phyloP scores from a whole-genome alignment of 129 eudicot genomes.

The Escallonia rubra region DNA sequence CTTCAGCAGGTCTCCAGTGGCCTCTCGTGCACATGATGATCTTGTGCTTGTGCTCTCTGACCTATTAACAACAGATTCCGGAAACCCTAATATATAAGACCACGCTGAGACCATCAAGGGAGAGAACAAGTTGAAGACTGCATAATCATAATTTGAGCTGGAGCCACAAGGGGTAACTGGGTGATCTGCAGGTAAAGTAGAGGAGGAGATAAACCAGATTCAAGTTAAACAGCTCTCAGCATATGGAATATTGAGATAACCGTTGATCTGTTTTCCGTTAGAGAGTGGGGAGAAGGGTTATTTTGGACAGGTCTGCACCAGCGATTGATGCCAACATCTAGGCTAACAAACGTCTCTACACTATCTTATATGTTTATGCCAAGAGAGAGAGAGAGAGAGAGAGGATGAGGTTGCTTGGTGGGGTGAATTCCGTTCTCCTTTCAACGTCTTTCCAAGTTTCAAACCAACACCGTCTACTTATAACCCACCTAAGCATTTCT shows the following conservation, averaged over 20 bases:
- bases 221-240: not conserved
- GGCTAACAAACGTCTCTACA: conserved; percentile 52
- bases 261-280: conserved; percentile 48
- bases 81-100: not conserved
- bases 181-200: not conserved
- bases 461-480: conserved; percentile 86
- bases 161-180: not conserved
- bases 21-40: conserved; percentile 68
- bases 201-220: conserved; percentile 3
- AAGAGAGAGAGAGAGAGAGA: conserved; percentile 9
- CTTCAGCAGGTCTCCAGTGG: conserved; percentile 95
- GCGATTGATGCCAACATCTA: conserved; percentile 76
- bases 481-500: conserved; percentile 45
- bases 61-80: not conserved
- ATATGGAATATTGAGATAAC: not conserved
- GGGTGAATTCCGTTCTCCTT: conserved; percentile 77
- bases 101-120: not conserved
- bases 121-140: not conserved
- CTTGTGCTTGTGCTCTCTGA: not conserved
- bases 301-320: conserved; percentile 47
- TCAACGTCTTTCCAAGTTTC: conserved; percentile 78
- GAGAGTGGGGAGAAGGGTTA: conserved; percentile 31
- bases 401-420: conserved; percentile 56
- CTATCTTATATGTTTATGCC: not conserved
- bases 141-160: not conserved